Evolutionary conservation across 2,329 filamentous ascomycete species (phyloP).

Genomic region (Diaporthe caulivora): DNA sequence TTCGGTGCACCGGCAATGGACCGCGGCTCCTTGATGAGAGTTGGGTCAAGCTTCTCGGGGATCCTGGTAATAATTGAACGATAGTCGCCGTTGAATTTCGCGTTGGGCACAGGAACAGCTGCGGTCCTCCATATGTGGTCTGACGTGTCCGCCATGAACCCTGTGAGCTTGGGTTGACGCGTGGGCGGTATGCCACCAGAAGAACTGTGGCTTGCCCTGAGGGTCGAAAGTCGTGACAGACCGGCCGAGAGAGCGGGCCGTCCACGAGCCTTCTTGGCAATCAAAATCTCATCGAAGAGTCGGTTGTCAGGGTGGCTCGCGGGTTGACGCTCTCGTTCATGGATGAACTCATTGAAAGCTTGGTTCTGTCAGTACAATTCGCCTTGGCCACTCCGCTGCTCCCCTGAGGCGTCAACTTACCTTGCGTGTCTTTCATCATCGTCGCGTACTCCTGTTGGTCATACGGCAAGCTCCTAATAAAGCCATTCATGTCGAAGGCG

Average conservation of each 20-base stretch:
- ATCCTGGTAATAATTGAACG: constrained; percentile 72
- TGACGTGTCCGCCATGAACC: constrained; percentile 77
- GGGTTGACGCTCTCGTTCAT: constrained; percentile 78
- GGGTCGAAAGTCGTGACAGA: constrained; percentile 71
- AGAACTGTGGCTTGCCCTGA: constrained; percentile 67
- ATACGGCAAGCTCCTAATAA: constrained; percentile 73
- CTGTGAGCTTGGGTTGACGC: constrained; percentile 57
- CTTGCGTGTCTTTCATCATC: constrained; percentile 76
- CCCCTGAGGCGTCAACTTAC: constrained; percentile 54
- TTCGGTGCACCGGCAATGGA: constrained; percentile 89
- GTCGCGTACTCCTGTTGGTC: constrained; percentile 74
- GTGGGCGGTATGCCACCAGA: constrained; percentile 54
- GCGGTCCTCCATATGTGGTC: constrained; percentile 85
- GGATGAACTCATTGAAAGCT: constrained; percentile 87
- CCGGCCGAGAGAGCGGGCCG: constrained; percentile 75
- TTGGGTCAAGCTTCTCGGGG: constrained; percentile 85
- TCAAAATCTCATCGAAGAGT: constrained; percentile 86
- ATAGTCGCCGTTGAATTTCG: constrained; percentile 74
- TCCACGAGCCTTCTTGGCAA: constrained; percentile 79
- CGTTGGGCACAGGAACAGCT: constrained; percentile 70
- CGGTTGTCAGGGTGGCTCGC: constrained; percentile 75
- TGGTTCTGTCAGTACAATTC: constrained; percentile 41
- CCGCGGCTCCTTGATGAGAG: constrained; percentile 91
- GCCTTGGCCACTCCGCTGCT: neutral
- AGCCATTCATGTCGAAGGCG: constrained; percentile 75